A percentile compares a stretch with the other conserved stretches of the same genome.
phyloP scores from a whole-genome alignment of 495 filamentous ascomycete species.

The Aspergillus baeticus region DNA sequence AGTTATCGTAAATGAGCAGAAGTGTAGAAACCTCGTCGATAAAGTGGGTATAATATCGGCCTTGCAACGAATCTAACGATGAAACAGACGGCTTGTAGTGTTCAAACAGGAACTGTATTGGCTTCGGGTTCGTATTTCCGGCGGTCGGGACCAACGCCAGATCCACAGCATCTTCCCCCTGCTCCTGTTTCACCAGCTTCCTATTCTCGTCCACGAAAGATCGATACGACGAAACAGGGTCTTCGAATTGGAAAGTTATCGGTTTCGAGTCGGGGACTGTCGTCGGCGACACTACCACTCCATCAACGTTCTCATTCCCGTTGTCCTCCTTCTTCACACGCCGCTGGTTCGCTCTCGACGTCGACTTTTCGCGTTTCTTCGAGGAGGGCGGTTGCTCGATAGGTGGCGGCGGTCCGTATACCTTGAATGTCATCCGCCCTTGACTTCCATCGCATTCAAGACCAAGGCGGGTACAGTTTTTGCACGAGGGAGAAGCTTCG shows the following conservation, averaged over 20 bases:
- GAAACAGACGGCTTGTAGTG: constrained; percentile 24
- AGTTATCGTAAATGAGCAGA: constrained; percentile 39
- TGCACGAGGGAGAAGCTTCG: constrained; percentile 41
- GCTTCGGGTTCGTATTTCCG: constrained; percentile 14
- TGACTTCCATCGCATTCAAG: constrained; percentile 41
- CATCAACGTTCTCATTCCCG: constrained; percentile 7
- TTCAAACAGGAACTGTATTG: constrained; percentile 24
- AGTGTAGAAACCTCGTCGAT: constrained; percentile 38
- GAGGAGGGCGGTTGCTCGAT: constrained; percentile 17
- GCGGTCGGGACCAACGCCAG: constrained; percentile 27
- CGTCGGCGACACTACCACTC: constrained; percentile 13
- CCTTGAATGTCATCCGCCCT: constrained; percentile 44
- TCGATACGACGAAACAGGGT: constrained; percentile 15
- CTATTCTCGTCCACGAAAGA: background rate
- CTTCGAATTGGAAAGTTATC: constrained; percentile 29
- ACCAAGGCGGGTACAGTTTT: constrained; percentile 38
- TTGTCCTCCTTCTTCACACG: constrained; percentile 11
- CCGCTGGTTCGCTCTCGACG: constrained; percentile 1
- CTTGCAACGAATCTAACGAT: constrained; percentile 28
- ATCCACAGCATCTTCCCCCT: constrained; percentile 17
- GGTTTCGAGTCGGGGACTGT: constrained; percentile 8
- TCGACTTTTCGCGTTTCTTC: constrained; percentile 22
- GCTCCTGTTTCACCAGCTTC: constrained; percentile 15
- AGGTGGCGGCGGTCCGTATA: constrained; percentile 34
- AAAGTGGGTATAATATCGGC: constrained; percentile 39